Evolutionary conservation across 495 filamentous ascomycete genomes (phyloP), one percentile per base, ranked within the genome.

Genomic region (Podospora fimiseda): DNA sequence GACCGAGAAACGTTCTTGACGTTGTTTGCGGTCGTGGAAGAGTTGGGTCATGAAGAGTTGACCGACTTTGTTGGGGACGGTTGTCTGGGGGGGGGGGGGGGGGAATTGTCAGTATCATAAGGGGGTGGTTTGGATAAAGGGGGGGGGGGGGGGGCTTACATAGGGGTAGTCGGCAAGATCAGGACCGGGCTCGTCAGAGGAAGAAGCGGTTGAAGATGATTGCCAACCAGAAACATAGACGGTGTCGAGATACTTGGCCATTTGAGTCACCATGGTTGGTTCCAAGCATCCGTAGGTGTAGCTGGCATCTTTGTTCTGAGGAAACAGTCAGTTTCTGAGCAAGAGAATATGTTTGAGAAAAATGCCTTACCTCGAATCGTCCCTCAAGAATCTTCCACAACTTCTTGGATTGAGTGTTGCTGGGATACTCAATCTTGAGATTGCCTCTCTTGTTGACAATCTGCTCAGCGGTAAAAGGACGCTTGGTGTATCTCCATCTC

Each of bases 221-320:
- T 98, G 94, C 93, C 93, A 98, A 57, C 93, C 93, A 36, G 92
- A 96, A 48, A 98, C 90, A 64, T 98, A 98, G 67, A 98, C 89
- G 36, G 94, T 98, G 66, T 98, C 93, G 48, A 97, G 80, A 71
- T 93, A 97, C 70, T 97, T 95, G 61, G 90, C 92, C 93, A 98
- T 98, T 69, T 98, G 93, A 18, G 94, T 96, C 62, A 98, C 79
- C 88, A 96, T 96, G 4, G 94, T 95, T 9, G 93, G 93, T 62
- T 98, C 94, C 51, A 98, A 76, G 71, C 93, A 96, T 63, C 93
- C 93, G 71, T 96, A 98, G 36, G 93, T 98, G 74, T 81, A 95
- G 72, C 88, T 93, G 37, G 87, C 87, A 58, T 90, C 86, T 52
- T 81, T 82, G 60, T 81, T 86, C 89, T 95, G 64, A n/a, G n/a